Conservation (phyloP, 441 rosid species). For the Arabidopsis hybrid region DNA sequence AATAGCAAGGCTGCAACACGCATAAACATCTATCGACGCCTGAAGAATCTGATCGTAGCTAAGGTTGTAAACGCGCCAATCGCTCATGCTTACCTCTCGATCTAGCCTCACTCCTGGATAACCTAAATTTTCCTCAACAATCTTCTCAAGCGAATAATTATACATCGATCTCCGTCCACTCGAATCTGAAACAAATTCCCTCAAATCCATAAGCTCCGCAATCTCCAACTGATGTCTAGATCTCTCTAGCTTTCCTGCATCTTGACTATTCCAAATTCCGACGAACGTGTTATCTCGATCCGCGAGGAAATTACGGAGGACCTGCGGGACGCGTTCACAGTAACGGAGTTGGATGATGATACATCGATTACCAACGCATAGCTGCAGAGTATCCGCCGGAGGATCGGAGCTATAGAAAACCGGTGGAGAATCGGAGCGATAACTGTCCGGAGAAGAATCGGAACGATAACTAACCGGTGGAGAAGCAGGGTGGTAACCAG, state of each 20-base stretch:
- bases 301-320: background rate
- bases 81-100: background rate
- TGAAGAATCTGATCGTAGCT: background rate
- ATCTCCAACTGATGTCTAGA: background rate
- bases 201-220: background rate
- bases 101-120: background rate
- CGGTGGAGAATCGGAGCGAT: no score
- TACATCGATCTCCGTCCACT: background rate
- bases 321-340: background rate
- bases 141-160: constrained; percentile 1
- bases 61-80: background rate
- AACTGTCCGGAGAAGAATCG: background rate
- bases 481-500: background rate
- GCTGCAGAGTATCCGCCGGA: background rate
- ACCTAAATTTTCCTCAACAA: constrained; percentile 12
- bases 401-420: background rate
- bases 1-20: constrained; percentile 5
- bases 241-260: background rate
- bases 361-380: constrained; percentile 4
- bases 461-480: background rate
- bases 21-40: constrained; percentile 1
- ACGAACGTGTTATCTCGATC: background rate
- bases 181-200: background rate
- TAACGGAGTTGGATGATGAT: background rate
- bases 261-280: constrained; percentile 12